Base-by-base conservation (phyloP, 345 rosid genomes). In the Lagerstroemia speciosa region DNA sequence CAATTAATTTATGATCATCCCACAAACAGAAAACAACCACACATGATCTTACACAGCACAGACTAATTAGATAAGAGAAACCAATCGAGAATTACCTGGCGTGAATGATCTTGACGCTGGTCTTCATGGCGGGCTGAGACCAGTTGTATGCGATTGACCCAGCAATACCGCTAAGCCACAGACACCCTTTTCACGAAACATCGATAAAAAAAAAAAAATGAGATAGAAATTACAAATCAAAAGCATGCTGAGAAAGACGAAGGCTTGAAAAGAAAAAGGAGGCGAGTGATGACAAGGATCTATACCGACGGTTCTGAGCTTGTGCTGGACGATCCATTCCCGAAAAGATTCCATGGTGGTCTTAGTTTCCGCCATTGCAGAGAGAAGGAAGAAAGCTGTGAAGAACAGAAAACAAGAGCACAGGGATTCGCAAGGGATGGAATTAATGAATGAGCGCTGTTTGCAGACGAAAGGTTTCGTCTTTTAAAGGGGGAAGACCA, bases 61-160 rank as follows among this genome's bases (percentile, higher is more conserved):
- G 40, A 15, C 26, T 22, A 17, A 34, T 32, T 14, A 10, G 27
- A 34, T 63, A 11, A 1, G 15, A 46, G 30, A 34, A 17, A n/a
- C 10, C 1, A 62, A 29, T 2, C 2, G 38, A 7, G 43, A 7
- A 30, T 62, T 76, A 91, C 97, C 99, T 87, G 43, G 97, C 99
- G 71, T 93, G 99, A 72, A 93, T 94, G 70, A 94, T 79, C 84
- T 85, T 83, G 80, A 94, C 98, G 78, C 99, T 91, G 69, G 99
- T 87, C 72, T 94, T 94, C 99, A 94, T 94, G 68, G 67, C 80
- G 46, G 99, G 99, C 68, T 82, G 89, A 27, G 99, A 88, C 98
- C 98, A 94, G 80, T 94, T 94, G 70, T 94, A 94, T 1, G 93
- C 96, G 64, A 91, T 79, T 37, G 96, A 91, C 38, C 97, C 98